Evolutionary conservation across 495 filamentous ascomycete genomes (phyloP).

Genomic region (Aspergillus saccharolyticus): DNA sequence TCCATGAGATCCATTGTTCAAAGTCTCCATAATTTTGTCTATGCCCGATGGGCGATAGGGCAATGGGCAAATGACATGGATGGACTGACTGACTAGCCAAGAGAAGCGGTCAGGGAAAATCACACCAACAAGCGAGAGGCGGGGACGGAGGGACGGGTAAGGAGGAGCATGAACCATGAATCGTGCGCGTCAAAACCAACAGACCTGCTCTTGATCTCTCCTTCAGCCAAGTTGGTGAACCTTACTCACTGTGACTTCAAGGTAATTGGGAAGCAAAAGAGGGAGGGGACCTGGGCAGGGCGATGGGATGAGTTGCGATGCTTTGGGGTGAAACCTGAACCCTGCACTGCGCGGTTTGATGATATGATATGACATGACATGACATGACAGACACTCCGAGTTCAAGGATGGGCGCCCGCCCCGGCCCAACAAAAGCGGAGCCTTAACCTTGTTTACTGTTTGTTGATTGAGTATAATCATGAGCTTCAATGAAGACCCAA

Average conservation of each 20-base stretch:
- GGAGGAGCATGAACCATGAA: too few species aligned
- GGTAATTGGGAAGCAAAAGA: too few species aligned
- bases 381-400: background rate
- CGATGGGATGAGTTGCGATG: too few species aligned
- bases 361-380: background rate
- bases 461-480: background rate
- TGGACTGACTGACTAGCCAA: background rate
- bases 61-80: background rate
- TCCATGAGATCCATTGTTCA: background rate
- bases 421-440: background rate
- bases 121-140: background rate
- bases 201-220: background rate
- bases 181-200: too few species aligned
- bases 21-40: background rate
- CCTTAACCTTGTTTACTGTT: background rate
- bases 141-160: background rate
- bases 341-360: too few species aligned
- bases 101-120: background rate
- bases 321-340: background rate
- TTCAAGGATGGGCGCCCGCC: background rate
- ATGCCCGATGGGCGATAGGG: background rate
- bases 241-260: background rate
- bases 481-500: too few species aligned
- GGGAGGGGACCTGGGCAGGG: too few species aligned
- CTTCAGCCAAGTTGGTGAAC: background rate